phyloP scores from a whole-genome alignment of 306 rosid genomes.

The Lotus japonicus region DNA sequence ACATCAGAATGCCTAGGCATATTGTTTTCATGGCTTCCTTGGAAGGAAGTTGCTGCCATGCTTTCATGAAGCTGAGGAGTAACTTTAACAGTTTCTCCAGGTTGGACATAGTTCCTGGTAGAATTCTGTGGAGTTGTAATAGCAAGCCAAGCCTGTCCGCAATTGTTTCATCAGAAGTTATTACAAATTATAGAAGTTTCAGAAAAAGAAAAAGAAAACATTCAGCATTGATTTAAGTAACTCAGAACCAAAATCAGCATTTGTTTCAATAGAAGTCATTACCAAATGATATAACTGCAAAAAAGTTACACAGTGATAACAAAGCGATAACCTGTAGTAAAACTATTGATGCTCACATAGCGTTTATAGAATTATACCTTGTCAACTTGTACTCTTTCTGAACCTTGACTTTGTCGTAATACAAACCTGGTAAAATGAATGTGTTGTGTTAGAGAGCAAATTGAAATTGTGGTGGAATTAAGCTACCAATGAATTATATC shows the following conservation, averaged over 20 bases:
- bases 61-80: constrained; percentile 22
- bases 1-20: constrained; percentile 25
- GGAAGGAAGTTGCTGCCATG: constrained; percentile 28
- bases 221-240: neutral
- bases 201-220: constrained; percentile 1
- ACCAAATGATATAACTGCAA: constrained; percentile 7
- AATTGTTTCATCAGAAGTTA: constrained; percentile 16
- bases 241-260: neutral
- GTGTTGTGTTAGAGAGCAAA: neutral
- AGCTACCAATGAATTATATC: neutral
- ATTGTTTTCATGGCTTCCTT: constrained; percentile 24
- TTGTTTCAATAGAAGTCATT: neutral
- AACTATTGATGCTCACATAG: neutral
- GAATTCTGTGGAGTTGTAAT: constrained; percentile 67
- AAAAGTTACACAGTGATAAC: neutral
- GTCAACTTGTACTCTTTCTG: constrained; percentile 49
- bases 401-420: constrained; percentile 32
- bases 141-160: constrained; percentile 65
- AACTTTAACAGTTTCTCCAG: constrained; percentile 50
- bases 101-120: constrained; percentile 46
- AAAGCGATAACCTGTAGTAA: neutral
- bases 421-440: constrained; percentile 42
- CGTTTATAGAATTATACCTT: constrained; percentile 54
- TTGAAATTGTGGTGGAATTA: neutral
- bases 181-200: neutral